These are phyloP conservation scores for Podosphaera aphanis DNA, from an alignment of 2,329 filamentous ascomycete species.

Conservation along the genomic window DNA sequence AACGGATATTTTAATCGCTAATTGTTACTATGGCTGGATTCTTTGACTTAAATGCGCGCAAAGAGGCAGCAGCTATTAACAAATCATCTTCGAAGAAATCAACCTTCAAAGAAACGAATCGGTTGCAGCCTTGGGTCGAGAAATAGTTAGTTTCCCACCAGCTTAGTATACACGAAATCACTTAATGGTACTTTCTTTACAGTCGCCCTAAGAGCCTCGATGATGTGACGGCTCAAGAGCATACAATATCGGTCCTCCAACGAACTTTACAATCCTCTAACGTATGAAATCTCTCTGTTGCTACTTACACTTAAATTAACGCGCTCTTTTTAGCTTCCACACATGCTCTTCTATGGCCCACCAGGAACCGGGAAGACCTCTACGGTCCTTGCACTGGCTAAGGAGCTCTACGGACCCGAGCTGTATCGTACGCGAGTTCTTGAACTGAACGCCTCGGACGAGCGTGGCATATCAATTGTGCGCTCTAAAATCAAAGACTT, in stretches of 20 bases:
- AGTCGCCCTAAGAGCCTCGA: slow-evolving; percentile 83
- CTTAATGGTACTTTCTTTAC: slow-evolving; percentile 9
- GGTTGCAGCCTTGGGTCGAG: slow-evolving; percentile 86
- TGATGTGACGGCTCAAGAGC: slow-evolving; percentile 93
- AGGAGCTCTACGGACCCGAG: slow-evolving; percentile 90
- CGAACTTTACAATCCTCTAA: slow-evolving; percentile 88
- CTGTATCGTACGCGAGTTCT: slow-evolving; percentile 87
- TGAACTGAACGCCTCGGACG: slow-evolving; percentile 95
- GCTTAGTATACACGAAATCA: not conserved
- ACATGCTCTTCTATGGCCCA: slow-evolving; percentile 98
- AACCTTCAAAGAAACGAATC: slow-evolving; percentile 35
- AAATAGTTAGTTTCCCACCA: slow-evolving; percentile 51
- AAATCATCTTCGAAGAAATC: slow-evolving; percentile 40
- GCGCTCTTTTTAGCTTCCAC: slow-evolving; percentile 40
- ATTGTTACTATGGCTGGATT: slow-evolving; percentile 53
- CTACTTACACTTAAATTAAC: not conserved
- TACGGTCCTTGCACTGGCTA: slow-evolving; percentile 86
- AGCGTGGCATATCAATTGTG: slow-evolving; percentile 91
- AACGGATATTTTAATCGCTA: not conserved
- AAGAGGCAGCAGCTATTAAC: slow-evolving; percentile 48
- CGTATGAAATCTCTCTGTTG: slow-evolving; percentile 21
- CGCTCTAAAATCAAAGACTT: slow-evolving; percentile 98
- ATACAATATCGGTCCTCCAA: slow-evolving; percentile 80
- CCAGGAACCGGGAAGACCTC: slow-evolving; percentile 96
- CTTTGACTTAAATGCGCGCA: slow-evolving; percentile 84